Conservation (phyloP, 1,284 basidiomycete species). For the Trametes polyzona region DNA sequence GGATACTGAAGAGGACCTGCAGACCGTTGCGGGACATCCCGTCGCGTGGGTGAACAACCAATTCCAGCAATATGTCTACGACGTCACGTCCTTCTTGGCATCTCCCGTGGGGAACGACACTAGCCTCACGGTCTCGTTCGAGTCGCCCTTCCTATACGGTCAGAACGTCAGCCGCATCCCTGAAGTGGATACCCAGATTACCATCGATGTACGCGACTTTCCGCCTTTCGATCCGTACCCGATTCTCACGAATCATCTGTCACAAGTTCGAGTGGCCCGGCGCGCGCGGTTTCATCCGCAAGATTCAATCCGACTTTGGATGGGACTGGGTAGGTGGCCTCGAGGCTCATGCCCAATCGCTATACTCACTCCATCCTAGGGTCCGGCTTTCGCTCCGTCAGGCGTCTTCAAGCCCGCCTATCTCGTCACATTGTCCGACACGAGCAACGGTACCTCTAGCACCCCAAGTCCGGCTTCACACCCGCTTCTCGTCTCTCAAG, state of each 20-base stretch:
- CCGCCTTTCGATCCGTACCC: neutral
- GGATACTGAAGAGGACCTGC: neutral
- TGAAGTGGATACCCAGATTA: slow-evolving; percentile 47
- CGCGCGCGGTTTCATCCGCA: slow-evolving; percentile 51
- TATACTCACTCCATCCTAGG: slow-evolving; percentile 36
- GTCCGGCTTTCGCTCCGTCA: slow-evolving; percentile 56
- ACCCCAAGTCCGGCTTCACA: slow-evolving; percentile 21
- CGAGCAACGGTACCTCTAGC: neutral
- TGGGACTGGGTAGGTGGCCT: slow-evolving; percentile 54
- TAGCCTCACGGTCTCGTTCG: neutral
- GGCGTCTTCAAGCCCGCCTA: slow-evolving; percentile 58
- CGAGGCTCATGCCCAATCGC: neutral
- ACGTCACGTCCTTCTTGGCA: slow-evolving; percentile 47
- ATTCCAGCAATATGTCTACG: slow-evolving; percentile 58
- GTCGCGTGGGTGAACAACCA: slow-evolving; percentile 62
- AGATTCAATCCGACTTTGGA: slow-evolving; percentile 55
- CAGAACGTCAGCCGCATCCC: slow-evolving; percentile 51
- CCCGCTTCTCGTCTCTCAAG: slow-evolving; percentile 27
- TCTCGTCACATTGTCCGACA: slow-evolving; percentile 33
- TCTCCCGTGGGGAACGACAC: slow-evolving; percentile 25
- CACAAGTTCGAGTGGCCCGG: slow-evolving; percentile 51
- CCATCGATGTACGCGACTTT: slow-evolving; percentile 22
- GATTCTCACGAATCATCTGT: too few species aligned
- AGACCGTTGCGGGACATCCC: slow-evolving; percentile 55
- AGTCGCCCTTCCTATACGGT: slow-evolving; percentile 39